These are phyloP conservation scores for Cicer pinnatifidum DNA, from an alignment of 306 rosid species.

Conservation along the genomic window DNA sequence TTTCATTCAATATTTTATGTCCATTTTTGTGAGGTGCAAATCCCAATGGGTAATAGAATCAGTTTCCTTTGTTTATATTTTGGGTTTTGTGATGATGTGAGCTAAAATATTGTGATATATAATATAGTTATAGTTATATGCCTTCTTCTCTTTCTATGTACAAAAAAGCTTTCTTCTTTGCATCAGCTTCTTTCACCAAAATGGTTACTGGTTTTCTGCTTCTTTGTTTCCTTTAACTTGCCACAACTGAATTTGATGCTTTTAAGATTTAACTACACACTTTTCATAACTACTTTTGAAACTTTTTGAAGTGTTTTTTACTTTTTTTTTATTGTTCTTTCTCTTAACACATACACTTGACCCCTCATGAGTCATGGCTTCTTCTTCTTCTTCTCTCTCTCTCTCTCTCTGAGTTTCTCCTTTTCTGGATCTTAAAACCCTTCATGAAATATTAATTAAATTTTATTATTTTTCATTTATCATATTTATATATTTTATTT, in stretches of 20 bases:
- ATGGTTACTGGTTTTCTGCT: slow-evolving; percentile 52
- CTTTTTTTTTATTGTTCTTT: slow-evolving; percentile 31
- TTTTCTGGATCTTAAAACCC: slow-evolving; percentile 39
- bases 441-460: background rate
- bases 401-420: background rate
- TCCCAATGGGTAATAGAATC: slow-evolving; percentile 46
- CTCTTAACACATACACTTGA: slow-evolving; percentile 43
- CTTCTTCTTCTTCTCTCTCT: no score
- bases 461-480: background rate
- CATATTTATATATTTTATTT: background rate
- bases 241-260: slow-evolving; percentile 46
- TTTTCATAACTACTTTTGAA: slow-evolving; percentile 34
- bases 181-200: slow-evolving; percentile 58
- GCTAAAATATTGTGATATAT: no score
- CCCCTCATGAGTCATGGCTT: slow-evolving; percentile 1
- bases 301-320: background rate
- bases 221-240: slow-evolving; percentile 41
- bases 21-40: slow-evolving; percentile 50
- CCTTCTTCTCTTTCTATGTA: slow-evolving; percentile 40
- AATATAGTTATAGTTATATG: background rate
- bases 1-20: background rate
- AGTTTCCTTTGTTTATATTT: slow-evolving; percentile 22
- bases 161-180: slow-evolving; percentile 49
- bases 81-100: slow-evolving; percentile 36
- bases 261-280: slow-evolving; percentile 45